Evolutionary conservation across 495 filamentous ascomycete species (phyloP).

Genomic region (Penicillium daleae): DNA sequence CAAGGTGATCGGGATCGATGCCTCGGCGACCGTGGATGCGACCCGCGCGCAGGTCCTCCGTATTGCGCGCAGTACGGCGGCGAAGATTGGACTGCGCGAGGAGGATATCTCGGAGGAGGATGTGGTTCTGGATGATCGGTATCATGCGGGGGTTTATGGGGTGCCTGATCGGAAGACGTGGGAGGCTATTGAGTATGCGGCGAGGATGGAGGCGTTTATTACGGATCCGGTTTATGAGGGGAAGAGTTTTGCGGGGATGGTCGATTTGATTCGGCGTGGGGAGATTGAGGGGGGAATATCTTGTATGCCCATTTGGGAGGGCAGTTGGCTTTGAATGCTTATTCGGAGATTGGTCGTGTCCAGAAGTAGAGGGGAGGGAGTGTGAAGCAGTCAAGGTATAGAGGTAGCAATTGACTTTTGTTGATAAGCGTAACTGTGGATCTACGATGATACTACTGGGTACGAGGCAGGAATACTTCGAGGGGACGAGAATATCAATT

Average conservation of each 20-base stretch:
- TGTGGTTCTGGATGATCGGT: constrained; percentile 62
- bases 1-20: constrained; percentile 64
- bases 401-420: neutral
- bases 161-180: constrained; percentile 59
- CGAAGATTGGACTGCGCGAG: constrained; percentile 57
- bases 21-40: constrained; percentile 57
- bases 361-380: constrained; percentile 14
- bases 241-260: constrained; percentile 67
- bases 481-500: neutral
- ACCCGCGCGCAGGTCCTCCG: constrained; percentile 61
- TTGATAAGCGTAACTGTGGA: no score
- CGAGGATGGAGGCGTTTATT: constrained; percentile 64
- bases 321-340: constrained; percentile 64
- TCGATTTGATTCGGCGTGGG: constrained; percentile 61
- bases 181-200: constrained; percentile 64
- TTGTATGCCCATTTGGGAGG: constrained; percentile 68
- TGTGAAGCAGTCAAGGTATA: neutral
- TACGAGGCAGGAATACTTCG: neutral
- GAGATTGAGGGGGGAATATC: constrained; percentile 61
- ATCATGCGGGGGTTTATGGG: constrained; percentile 64
- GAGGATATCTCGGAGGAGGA: constrained; percentile 59
- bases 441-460: neutral
- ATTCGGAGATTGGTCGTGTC: constrained; percentile 41
- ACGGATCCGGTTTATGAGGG: constrained; percentile 72
- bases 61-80: constrained; percentile 62